Conservation (phyloP, 306 rosid genomes). For the Vigna angularis region DNA sequence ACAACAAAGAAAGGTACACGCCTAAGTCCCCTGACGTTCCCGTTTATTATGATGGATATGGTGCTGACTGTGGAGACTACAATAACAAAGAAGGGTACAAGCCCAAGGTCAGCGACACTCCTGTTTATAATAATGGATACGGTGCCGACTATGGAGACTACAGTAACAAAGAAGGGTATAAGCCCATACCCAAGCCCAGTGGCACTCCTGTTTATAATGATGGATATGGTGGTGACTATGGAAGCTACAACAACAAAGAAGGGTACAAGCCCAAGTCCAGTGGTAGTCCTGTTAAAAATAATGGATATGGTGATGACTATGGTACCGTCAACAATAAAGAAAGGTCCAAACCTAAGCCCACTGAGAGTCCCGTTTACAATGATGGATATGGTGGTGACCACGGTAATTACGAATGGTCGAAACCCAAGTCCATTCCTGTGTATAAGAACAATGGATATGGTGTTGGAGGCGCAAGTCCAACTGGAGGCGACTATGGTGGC, state of each 20-base stretch:
- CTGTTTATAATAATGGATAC: not conserved
- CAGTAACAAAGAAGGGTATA: slow-evolving; percentile 30
- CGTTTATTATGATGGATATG: not conserved
- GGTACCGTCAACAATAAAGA: slow-evolving; percentile 20
- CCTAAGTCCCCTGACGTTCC: too few relatives aligned
- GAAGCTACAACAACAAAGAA: slow-evolving; percentile 27
- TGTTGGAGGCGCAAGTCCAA: slow-evolving; percentile 18
- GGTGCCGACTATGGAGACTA: not conserved
- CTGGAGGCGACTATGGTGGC: not conserved
- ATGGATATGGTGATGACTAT: not conserved
- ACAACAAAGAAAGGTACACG: slow-evolving; percentile 24
- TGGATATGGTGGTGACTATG: not conserved
- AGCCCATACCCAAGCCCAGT: slow-evolving; percentile 6
- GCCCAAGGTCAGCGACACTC: not conserved
- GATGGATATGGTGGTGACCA: not conserved
- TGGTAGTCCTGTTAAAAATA: not conserved
- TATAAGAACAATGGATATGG: not conserved
- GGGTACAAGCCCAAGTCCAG: not conserved
- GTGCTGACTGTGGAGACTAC: not conserved
- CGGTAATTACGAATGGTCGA: too few relatives aligned
- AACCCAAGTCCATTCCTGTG: not conserved
- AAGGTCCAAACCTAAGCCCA: not conserved
- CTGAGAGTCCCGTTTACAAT: too few relatives aligned
- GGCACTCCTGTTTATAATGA: not conserved
- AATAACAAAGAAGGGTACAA: slow-evolving; percentile 23